Evolutionary conservation across 139 green algal genomes (phyloP).

Genomic region (Dunaliella sp.): DNA sequence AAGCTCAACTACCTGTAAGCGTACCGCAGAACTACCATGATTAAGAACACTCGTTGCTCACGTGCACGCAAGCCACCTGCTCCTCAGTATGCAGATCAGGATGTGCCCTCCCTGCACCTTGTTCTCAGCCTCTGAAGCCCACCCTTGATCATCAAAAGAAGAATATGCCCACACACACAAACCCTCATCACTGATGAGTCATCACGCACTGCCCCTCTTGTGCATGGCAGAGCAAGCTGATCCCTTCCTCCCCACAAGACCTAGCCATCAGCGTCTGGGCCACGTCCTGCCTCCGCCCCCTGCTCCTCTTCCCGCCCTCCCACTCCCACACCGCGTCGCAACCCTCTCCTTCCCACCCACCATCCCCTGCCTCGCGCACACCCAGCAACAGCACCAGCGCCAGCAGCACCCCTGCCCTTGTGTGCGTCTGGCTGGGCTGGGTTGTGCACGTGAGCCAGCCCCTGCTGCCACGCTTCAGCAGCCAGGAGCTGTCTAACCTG

Average conservation of each 20-base stretch:
- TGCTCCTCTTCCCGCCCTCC: not conserved
- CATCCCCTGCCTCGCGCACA: not conserved
- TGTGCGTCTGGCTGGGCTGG: not conserved
- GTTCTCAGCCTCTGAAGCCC: no score
- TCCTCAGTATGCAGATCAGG: no score
- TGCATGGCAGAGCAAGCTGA: not conserved
- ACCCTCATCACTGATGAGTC: no score
- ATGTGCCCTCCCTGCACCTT: no score
- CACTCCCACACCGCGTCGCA: no score
- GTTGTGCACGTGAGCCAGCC: not conserved
- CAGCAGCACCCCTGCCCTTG: not conserved
- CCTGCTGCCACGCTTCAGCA: constrained; percentile 6
- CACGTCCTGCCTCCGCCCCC: constrained; percentile 1
- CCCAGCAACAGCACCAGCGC: not conserved
- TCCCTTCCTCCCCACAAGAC: constrained; percentile 14
- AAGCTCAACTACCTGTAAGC: no score
- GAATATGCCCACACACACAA: no score
- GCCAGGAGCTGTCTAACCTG: constrained; percentile 23
- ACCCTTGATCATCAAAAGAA: no score
- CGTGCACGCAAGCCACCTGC: no score
- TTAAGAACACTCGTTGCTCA: no score
- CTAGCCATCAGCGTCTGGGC: constrained; percentile 31
- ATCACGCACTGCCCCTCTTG: no score
- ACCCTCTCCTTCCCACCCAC: not conserved
- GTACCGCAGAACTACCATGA: no score